Base-by-base conservation (phyloP, 306 rosid genomes). In the Rosa lucieae region DNA sequence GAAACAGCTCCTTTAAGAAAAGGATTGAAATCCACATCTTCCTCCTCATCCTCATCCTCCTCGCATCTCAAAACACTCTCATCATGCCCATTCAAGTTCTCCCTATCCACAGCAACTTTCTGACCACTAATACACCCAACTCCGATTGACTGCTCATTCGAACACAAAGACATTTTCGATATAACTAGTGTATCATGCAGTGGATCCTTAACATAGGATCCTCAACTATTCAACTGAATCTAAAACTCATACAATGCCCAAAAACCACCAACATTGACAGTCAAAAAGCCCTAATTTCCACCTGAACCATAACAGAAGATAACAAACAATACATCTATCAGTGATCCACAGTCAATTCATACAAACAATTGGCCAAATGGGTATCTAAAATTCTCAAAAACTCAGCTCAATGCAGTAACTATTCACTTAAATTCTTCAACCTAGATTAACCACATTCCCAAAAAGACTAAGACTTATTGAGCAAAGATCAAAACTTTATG, bases 1-100 rank as follows among this genome's bases (percentile, higher is more conserved):
- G 89, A 94, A 68, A 69, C 90, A 58, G 88, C 80, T 77, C 88
- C 97, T 87, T 88, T 89, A n/a, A 91, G 68, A 83, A 89, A 91
- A 21, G 91, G 96, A 83, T 90, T 92, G 75, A 92, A 92, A 82
- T 92, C 97, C 3, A 70, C 83, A 81, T 92, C 97, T 78, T 92
- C 97, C 32, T 89, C 94, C 42, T 88, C 97, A 0, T 84, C 97
- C 76, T 86, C 97, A 14, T 89, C 90, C n/a, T 86, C 92, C 69
- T 78, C 82, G 1, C 63, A 82, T 78, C 83, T 86, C 85, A 69
- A 81, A 79, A 23, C n/a, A 74, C 63, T 81, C 62, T 86, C 89
- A 81, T 61, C 69, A 66, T 43, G 49, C 3, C 76, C 89, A 74
- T 79, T 61, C 77, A 76, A 18, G 26, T 29, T 51, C 14, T 75